These are phyloP conservation scores for Evernia prunastri DNA, from an alignment of 495 filamentous ascomycete genomes.

Conservation along the genomic window DNA sequence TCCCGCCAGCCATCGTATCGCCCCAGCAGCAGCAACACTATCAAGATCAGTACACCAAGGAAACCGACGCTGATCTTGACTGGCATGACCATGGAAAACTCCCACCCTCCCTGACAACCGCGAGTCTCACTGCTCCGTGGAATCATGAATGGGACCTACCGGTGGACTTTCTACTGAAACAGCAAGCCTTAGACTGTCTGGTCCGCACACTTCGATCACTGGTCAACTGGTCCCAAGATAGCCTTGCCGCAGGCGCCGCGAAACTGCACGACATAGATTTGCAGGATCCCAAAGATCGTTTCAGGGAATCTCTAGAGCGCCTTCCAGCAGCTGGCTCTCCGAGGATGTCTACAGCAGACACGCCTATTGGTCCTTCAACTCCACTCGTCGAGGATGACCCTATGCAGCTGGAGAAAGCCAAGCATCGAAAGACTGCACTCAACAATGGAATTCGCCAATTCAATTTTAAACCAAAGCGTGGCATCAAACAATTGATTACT, in stretches of 20 bases:
- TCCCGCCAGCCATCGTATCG: conserved; percentile 65
- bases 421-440: conserved; percentile 86
- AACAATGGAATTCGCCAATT: conserved; percentile 85
- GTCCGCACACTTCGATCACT: conserved; percentile 84
- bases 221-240: conserved; percentile 85
- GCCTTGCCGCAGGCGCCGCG: conserved; percentile 53
- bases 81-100: conserved; percentile 81
- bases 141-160: conserved; percentile 63
- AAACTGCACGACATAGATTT: conserved; percentile 46
- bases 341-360: conserved; percentile 46
- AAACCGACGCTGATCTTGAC: conserved; percentile 50
- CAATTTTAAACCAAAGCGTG: conserved; percentile 96
- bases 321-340: conserved; percentile 44
- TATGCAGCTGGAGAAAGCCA: conserved; percentile 82
- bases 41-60: conserved; percentile 65
- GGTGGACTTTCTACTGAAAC: conserved; percentile 79
- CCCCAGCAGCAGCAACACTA: conserved; percentile 75
- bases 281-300: conserved; percentile 62
- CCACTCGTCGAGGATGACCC: conserved; percentile 83
- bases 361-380: conserved; percentile 61
- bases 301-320: conserved; percentile 77
- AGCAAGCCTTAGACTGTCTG: conserved; percentile 77
- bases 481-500: conserved; percentile 73
- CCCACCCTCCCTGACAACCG: conserved; percentile 76
- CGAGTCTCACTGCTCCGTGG: conserved; percentile 51